phyloP scores from a whole-genome alignment of 148 eudicot species.

The Tetragonia tetragonoides region DNA sequence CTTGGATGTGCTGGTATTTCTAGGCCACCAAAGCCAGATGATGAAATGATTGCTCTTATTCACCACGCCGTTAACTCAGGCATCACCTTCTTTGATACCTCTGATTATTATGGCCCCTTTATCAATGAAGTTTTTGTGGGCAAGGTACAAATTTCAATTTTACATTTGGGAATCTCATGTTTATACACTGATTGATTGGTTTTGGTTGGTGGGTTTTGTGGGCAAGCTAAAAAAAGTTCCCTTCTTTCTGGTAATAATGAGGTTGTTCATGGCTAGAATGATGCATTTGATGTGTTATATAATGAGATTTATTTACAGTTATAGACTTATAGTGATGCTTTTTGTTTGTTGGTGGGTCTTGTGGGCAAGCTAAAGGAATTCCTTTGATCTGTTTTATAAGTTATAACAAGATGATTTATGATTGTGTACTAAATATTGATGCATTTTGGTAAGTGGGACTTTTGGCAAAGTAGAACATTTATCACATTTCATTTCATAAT shows the following conservation, averaged over 20 bases:
- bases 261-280: neutral
- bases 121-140: constrained; percentile 12
- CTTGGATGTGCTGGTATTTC: constrained; percentile 21
- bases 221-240: neutral
- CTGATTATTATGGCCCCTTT: constrained; percentile 16
- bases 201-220: neutral
- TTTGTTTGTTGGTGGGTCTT: neutral
- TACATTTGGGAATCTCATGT: neutral
- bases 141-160: constrained; percentile 11
- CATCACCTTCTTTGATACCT: constrained; percentile 23
- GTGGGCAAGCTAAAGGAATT: neutral
- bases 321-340: no score
- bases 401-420: neutral
- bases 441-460: neutral
- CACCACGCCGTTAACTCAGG: constrained; percentile 24
- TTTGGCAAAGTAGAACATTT: no score
- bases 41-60: constrained; percentile 22
- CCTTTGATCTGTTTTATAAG: neutral
- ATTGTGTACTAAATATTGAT: neutral
- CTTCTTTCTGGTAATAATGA: neutral
- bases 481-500: no score
- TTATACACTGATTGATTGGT: neutral
- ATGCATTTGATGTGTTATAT: neutral
- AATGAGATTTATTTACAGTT: no score
- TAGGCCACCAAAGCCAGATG: constrained; percentile 13